Evolutionary conservation across 768 basidiomycete genomes (phyloP), one percentile per base, ranked within the genome.

Genomic region (Fistulinella prunicolor): DNA sequence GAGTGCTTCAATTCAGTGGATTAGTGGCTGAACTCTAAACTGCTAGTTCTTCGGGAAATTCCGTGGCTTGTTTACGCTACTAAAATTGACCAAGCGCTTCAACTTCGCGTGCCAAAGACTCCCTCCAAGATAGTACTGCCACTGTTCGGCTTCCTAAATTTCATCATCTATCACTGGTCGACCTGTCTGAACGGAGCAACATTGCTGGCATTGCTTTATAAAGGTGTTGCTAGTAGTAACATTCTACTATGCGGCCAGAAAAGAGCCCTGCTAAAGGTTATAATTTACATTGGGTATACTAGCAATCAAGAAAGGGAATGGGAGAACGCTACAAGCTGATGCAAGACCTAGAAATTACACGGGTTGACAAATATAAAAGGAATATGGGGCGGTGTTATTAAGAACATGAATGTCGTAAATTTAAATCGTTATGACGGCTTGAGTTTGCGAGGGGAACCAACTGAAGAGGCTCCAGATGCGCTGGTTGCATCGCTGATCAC

Each of bases 1-100:
- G n/a, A n/a, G n/a, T n/a, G n/a, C 38, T 24, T 28, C 46, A n/a
- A 12, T 19, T 1, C 37, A 32, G 23, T 19, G 19, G 1, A 17
- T 19, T 20, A 26, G 65, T 65, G 65, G 65, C 65, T 67, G 67
- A 67, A 67, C 61, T 58, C 56, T 69, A 66, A 50, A 55, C 35
- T 59, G 9, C 50, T 42, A 67, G 65, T 54, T 67, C 38, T 32
- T 3, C 67, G 65, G 65, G 26, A 56, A 1, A 17, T 57, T 16
- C 65, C 65, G 65, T n/a, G n/a, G n/a, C n/a, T n/a, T n/a, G n/a
- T n/a, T n/a, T n/a, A n/a, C n/a, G n/a, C n/a, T n/a, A n/a, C n/a
- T n/a, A n/a, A n/a, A n/a, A n/a, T n/a, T n/a, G n/a, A n/a, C n/a
- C n/a, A n/a, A n/a, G n/a, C n/a, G n/a, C n/a, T n/a, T n/a, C n/a